Evolutionary conservation across 1,284 basidiomycete species (phyloP).

Genomic region (Veloporphyrellus conicus): DNA sequence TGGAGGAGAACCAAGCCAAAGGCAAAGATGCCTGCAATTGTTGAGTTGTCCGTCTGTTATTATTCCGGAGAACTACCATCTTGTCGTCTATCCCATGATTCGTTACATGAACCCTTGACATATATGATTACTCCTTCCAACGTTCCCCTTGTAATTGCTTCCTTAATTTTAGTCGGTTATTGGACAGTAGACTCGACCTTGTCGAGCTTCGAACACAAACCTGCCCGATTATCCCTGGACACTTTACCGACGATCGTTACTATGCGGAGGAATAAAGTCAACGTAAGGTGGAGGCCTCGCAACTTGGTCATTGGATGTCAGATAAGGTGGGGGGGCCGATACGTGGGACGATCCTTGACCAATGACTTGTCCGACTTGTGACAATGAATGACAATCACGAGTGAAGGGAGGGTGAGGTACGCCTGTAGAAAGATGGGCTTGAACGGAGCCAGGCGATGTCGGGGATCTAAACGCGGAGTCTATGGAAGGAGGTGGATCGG

Average conservation of each 20-base stretch:
- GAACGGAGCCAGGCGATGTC: conserved; percentile 41
- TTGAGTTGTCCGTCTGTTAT: conserved; percentile 33
- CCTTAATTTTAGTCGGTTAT: conserved; percentile 24
- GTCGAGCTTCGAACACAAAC: not conserved
- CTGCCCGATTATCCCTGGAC: not conserved
- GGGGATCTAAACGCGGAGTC: conserved; percentile 72
- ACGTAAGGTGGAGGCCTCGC: conserved; percentile 42
- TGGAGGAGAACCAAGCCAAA: conserved; percentile 66
- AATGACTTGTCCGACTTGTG: conserved; percentile 29
- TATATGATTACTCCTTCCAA: conserved; percentile 23
- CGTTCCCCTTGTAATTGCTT: conserved; percentile 29
- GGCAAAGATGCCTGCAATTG: conserved; percentile 80
- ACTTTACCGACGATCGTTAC: conserved; percentile 10
- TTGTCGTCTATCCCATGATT: conserved; percentile 23
- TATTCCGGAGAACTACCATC: conserved; percentile 18
- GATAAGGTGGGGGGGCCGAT: conserved; percentile 51
- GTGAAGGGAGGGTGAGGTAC: conserved; percentile 35
- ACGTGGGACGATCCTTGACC: conserved; percentile 37
- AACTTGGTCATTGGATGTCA: conserved; percentile 35
- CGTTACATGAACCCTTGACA: conserved; percentile 21
- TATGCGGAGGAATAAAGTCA: conserved; percentile 34
- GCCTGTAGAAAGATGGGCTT: conserved; percentile 37
- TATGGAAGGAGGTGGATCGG: conserved; percentile 77
- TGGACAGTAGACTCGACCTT: conserved; percentile 6
- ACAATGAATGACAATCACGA: conserved; percentile 20